A percentile compares a stretch with the other conserved stretches of the same genome.
phyloP scores from a whole-genome alignment of 345 rosid genomes.

The Melaleuca quinquenervia region DNA sequence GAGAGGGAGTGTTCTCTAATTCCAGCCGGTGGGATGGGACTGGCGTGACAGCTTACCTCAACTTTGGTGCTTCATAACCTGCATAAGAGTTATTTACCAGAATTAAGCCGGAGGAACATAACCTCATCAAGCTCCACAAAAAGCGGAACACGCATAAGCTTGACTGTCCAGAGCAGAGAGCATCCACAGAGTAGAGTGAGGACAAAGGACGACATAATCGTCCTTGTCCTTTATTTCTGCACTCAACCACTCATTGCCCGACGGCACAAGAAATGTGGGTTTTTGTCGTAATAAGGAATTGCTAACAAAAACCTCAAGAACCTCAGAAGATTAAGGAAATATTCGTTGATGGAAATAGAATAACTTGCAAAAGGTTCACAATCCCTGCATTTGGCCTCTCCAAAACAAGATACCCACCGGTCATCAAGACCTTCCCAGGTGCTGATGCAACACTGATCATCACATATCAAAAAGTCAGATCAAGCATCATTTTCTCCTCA shows the following conservation, averaged over 20 bases:
- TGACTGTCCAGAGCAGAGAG: neutral
- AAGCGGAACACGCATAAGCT: neutral
- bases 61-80: conserved; percentile 55
- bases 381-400: conserved; percentile 95
- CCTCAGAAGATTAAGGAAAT: neutral
- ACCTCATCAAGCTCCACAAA: neutral
- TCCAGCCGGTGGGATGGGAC: neutral
- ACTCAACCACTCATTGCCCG: neutral
- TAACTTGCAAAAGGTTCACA: neutral
- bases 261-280: neutral
- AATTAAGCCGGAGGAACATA: neutral
- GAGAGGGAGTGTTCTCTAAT: neutral
- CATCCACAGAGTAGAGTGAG: neutral
- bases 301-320: neutral
- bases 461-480: neutral
- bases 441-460: conserved; percentile 81
- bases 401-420: conserved; percentile 86
- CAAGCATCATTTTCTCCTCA: neutral
- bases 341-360: neutral
- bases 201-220: too few species aligned
- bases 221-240: neutral
- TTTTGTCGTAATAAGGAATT: neutral
- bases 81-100: neutral
- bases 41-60: conserved; percentile 21
- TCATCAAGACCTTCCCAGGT: conserved; percentile 93